Percentiles rank a stretch among this genome's conserved stretches.
phyloP scores from a whole-genome alignment of 441 rosid species.

The Erodium texanum region DNA sequence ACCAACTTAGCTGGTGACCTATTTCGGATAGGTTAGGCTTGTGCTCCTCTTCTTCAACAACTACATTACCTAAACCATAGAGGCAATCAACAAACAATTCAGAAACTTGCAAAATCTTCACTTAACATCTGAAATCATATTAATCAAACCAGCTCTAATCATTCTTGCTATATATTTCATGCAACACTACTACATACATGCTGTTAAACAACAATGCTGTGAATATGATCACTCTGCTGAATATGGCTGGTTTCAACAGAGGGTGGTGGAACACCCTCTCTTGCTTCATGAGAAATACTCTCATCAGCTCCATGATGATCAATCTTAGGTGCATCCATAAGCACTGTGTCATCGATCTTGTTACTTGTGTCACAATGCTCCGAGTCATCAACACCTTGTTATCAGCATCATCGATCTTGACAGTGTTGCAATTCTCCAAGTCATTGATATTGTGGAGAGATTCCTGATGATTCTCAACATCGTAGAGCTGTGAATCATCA shows the following conservation, averaged over 20 bases:
- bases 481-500: conserved; percentile 10
- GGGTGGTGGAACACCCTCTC: not conserved
- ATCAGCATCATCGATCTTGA: not conserved
- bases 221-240: conserved; percentile 1
- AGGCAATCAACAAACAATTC: not conserved
- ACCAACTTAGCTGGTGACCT: too few species aligned
- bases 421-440: not conserved
- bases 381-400: conserved; percentile 12
- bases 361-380: not conserved
- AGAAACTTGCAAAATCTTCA: not conserved
- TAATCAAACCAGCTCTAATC: not conserved
- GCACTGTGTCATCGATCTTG: not conserved
- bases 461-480: conserved; percentile 12
- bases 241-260: not conserved
- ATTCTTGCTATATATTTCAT: not conserved
- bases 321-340: not conserved
- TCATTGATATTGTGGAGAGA: not conserved
- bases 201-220: not conserved
- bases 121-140: too few species aligned
- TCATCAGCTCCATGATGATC: not conserved
- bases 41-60: too few species aligned
- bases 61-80: too few species aligned
- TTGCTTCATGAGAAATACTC: conserved; percentile 9
- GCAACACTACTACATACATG: not conserved
- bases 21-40: too few species aligned